Evolutionary conservation across 257 asterid genomes (phyloP), one percentile per base, ranked within the genome.

Genomic region (Petrea volubilis): DNA sequence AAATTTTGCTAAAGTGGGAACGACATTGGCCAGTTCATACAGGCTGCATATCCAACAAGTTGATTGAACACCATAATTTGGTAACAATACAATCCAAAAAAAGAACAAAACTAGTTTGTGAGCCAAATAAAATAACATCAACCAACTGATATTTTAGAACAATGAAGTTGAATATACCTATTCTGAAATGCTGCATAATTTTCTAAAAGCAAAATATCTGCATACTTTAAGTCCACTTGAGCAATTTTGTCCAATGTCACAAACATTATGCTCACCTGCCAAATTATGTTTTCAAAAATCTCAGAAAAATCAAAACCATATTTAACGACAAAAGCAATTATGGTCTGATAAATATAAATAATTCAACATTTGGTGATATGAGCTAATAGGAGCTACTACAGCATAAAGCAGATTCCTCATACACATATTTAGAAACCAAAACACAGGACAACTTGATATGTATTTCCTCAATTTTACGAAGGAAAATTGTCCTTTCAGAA

Each of bases 141-240:
- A 80, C 7, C 40, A 41, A 33, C 7, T 58, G 21, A 62, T 15
- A 60, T 61, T 27, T 10, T 59, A 36, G 17, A 59, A 68, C 59
- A 65, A 12, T 23, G 43, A 76, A 69, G 65, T 41, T 47, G 66
- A 75, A 4, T 10, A n/a, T 83, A 95, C 99, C 98, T 90, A 84
- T 95, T 95, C 65, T 95, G 99, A 74, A 95, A 95, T 64, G 98
- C 93, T 44, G 99, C 99, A 82, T 95, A 95, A 83, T 95, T 95
- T 87, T 95, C 98, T 71, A 95, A 72, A 40, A 95, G 96, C 82
- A 95, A 51, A 73, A 95, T 80, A 63, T 95, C 99, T 60, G 90
- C 61, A 74, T 90, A 92, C 70, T 95, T 95, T 49, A 84, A 64
- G 76, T 95, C 99, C 51, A 82, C 85, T 81, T 92, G 98, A 79